These are phyloP conservation scores for Gossypium anomalum DNA, from an alignment of 345 rosid species.

Conservation along the genomic window DNA sequence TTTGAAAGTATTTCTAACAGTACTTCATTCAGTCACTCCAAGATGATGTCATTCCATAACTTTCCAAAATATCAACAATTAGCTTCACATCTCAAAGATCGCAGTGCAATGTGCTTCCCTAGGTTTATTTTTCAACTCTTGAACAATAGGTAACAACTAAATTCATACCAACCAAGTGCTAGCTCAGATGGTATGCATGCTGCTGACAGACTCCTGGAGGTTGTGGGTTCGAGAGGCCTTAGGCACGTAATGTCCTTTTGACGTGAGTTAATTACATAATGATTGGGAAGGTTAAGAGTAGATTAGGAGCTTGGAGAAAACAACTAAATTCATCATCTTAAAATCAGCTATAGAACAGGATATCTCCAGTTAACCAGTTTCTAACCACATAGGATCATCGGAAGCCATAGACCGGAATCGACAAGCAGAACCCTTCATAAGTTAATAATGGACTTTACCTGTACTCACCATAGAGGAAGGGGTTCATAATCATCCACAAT, in stretches of 20 bases:
- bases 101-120: neutral
- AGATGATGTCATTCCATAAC: neutral
- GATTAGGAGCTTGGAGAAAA: neutral
- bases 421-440: neutral
- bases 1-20: neutral
- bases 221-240: neutral
- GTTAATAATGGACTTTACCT: neutral
- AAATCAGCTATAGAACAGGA: neutral
- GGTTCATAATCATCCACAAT: neutral
- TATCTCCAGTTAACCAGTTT: neutral
- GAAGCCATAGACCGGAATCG: neutral
- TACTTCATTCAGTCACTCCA: neutral
- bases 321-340: neutral
- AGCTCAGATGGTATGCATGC: neutral
- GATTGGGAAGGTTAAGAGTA: neutral
- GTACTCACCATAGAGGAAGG: neutral
- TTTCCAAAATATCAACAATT: neutral
- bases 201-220: neutral
- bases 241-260: neutral
- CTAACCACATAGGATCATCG: neutral
- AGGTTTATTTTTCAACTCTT: neutral
- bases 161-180: conserved; percentile 13
- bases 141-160: neutral
- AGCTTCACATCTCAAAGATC: neutral
- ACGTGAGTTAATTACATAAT: neutral